Evolutionary conservation across 306 rosid genomes (phyloP).

Genomic region (Crataegus laevigata): DNA sequence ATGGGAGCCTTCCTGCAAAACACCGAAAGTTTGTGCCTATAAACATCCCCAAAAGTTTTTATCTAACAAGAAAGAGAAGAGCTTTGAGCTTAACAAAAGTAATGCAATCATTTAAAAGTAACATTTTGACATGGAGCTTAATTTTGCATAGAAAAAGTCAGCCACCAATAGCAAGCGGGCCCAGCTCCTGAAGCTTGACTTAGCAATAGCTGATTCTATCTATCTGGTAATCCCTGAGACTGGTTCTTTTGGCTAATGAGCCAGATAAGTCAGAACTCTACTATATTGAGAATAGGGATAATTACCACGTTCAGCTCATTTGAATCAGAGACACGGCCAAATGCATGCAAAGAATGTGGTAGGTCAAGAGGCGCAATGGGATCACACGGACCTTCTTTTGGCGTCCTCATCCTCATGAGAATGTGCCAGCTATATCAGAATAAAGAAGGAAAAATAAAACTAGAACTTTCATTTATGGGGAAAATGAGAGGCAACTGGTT

Average conservation of each 20-base stretch:
- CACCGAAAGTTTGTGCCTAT: constrained; percentile 14
- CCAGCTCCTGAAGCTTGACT: not conserved
- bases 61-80: constrained; percentile 7
- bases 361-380: constrained; percentile 92
- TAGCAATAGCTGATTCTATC: not conserved
- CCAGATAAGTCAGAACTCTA: not conserved
- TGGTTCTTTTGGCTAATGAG: not conserved
- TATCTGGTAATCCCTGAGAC: not conserved
- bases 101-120: constrained; percentile 3
- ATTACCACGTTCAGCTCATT: constrained; percentile 63
- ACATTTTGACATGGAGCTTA: not conserved
- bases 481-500: not conserved
- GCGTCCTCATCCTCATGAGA: constrained; percentile 86
- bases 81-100: not conserved
- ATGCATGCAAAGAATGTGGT: constrained; percentile 89
- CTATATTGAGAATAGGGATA: not conserved
- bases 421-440: constrained; percentile 70
- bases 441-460: not conserved
- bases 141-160: not conserved
- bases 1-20: constrained; percentile 73
- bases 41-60: not conserved
- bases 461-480: constrained; percentile 5
- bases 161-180: not conserved
- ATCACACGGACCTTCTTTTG: constrained; percentile 67
- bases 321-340: constrained; percentile 63